These are phyloP conservation scores for Myriosclerotinia duriaeana DNA, from an alignment of 2,329 filamentous ascomycete genomes.

Conservation along the genomic window DNA sequence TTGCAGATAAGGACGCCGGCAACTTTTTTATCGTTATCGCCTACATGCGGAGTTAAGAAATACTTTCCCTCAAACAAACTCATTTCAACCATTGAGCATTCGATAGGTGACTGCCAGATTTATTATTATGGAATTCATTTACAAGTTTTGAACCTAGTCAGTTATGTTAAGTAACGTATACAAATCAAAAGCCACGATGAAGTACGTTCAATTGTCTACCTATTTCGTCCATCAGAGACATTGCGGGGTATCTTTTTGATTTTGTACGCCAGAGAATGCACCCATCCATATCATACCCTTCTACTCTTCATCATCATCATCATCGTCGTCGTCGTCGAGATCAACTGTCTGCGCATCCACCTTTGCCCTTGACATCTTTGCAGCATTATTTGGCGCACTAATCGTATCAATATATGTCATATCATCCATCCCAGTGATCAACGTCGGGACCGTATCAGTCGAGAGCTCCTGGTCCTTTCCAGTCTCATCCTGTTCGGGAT, in stretches of 20 bases:
- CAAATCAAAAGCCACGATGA: neutral
- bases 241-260: conserved; percentile 37
- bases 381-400: conserved; percentile 49
- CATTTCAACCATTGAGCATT: neutral
- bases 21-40: conserved; percentile 25
- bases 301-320: conserved; percentile 21
- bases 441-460: conserved; percentile 34
- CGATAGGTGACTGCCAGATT: neutral
- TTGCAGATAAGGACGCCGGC: conserved; percentile 19
- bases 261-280: conserved; percentile 32
- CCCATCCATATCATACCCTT: conserved; percentile 17
- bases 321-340: conserved; percentile 1
- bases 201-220: conserved; percentile 19
- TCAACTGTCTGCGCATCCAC: conserved; percentile 29
- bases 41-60: conserved; percentile 20
- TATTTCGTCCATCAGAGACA: conserved; percentile 17
- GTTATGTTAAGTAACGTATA: neutral
- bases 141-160: neutral
- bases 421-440: conserved; percentile 56
- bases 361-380: conserved; percentile 37
- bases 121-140: too few relatives aligned
- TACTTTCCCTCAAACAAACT: neutral
- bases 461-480: conserved; percentile 28
- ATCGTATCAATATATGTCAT: conserved; percentile 63
- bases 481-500: conserved; percentile 25